Evolutionary conservation across 441 rosid genomes (phyloP).

Genomic region (Hura crepitans): DNA sequence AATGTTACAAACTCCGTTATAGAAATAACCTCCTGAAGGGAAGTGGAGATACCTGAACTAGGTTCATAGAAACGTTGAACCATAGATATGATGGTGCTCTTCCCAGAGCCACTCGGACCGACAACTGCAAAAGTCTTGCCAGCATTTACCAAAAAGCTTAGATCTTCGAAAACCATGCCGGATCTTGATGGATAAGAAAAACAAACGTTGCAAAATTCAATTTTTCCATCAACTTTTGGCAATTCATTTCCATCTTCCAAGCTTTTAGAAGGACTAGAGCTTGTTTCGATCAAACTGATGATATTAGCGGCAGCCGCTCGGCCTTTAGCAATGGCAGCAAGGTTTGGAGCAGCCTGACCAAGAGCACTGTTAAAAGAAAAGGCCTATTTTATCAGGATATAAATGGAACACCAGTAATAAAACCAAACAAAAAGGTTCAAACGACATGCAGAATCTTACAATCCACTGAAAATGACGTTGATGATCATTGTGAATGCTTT

Average conservation of each 20-base stretch:
- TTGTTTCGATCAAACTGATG: constrained; percentile 42
- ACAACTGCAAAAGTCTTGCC: constrained; percentile 66
- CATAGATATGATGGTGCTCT: constrained; percentile 79
- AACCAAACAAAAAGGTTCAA: not conserved
- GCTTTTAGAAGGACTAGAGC: constrained; percentile 27
- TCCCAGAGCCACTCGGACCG: constrained; percentile 90
- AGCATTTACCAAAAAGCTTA: constrained; percentile 54
- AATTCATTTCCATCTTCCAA: constrained; percentile 34
- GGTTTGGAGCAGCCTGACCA: constrained; percentile 78
- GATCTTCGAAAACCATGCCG: constrained; percentile 49
- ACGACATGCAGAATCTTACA: constrained; percentile 42
- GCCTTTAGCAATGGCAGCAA: constrained; percentile 76
- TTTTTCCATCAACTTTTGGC: constrained; percentile 44
- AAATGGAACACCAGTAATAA: constrained; percentile 4
- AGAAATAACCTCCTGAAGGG: not conserved
- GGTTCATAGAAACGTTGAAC: constrained; percentile 85
- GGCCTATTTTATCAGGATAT: constrained; percentile 13
- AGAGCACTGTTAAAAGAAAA: constrained; percentile 48
- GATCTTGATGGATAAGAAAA: constrained; percentile 72
- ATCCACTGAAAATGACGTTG: constrained; percentile 77
- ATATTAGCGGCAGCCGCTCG: constrained; percentile 66
- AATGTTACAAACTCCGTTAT: not conserved
- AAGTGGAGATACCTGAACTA: constrained; percentile 42
- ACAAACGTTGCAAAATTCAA: constrained; percentile 53
- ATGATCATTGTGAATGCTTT: constrained; percentile 79